Base-by-base conservation (phyloP, 441 rosid genomes). In the Aleurites moluccanus region DNA sequence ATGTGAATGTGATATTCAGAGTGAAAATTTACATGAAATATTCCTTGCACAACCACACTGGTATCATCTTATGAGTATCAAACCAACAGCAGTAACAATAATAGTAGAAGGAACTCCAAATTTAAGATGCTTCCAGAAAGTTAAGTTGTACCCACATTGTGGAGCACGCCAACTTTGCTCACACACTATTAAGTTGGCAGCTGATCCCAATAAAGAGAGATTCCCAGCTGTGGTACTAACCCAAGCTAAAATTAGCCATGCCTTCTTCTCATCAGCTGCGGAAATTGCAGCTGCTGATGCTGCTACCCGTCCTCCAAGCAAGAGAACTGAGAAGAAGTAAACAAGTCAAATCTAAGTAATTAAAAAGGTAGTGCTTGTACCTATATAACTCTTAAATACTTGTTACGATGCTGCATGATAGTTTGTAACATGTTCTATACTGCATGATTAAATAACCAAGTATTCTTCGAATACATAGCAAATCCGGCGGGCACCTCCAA, bases 231-330 rank as follows among this genome's bases (percentile, higher is more conserved):
- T 88, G 0, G 94, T 87, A 78, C 97, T 91, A 35, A 89, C 97
- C 97, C 97, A 91, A 0, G 97, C 92, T 70, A 92, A 80, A 60
- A 92, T 74, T 28, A 92, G 81, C 97, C 97, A 94, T 7, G 97
- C 88, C 85, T 85, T 92, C 81, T 82, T 91, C 87, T 80, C 92
- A 6, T 91, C 86, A 0, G 79, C 83, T 10, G 72, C 67, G 0
- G 96, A 86, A 10, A 86, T 73, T 0, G 77, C 80, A 3, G 90
- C 88, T 1, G 92, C 91, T 18, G 97, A 91, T 55, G 89, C 92
- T 3, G 97, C 92, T 45, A 90, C 90, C 28, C 85, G 71, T 21
- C 75, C 89, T 75, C 97, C 97, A 8, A 91, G 88, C 87, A 92
- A 73, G 5, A 94, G 88, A 80, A 92, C 93, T 94, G 64, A 49